Base-by-base conservation (phyloP, 306 rosid species). In the Rosa lucieae region DNA sequence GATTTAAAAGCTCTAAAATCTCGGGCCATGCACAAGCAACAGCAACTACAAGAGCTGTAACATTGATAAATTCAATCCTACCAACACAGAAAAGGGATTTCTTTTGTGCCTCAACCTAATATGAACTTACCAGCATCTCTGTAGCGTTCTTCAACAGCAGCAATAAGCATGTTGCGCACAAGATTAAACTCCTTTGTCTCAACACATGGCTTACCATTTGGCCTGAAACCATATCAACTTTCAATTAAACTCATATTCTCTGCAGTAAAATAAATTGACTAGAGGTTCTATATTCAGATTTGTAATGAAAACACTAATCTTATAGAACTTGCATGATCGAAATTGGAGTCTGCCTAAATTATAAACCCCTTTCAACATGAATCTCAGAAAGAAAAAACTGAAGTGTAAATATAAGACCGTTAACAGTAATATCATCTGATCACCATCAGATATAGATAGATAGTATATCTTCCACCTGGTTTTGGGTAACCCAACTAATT, bases 71-170 rank as follows among this genome's bases (percentile, higher is more conserved):
- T 39, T 23, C 15, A 32, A 29, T 12, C 32, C 21, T 20, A 12
- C 17, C 4, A 67, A 14, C 56, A 29, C 43, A 39, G 17, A 42
- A 67, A 67, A 5, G 68, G 37, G 23, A 66, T 37, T 58, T 61
- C 67, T 61, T 23, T n/a, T 14, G n/a, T 35, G 13, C n/a, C 5
- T 15, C 47, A 17, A 43, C 51, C 81, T 26, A 29, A 70, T n/a
- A 67, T 46, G 46, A 44, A 73, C 68, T 82, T 88, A 95, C 99
- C 99, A 55, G 99, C 99, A 89, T 95, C 99, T 85, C 92, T 68
- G 62, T 95, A 95, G 80, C 98, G 98, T 81, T 95, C 99, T 82
- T 95, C 99, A 72, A 74, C 90, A 73, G 90, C 99, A 82, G 99
- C 99, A 67, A 89, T 87, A 86, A 90, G 74, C 99, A 95, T 95